phyloP scores from a whole-genome alignment of 352 stramenopile genomes.

The Albugo laibachii region DNA sequence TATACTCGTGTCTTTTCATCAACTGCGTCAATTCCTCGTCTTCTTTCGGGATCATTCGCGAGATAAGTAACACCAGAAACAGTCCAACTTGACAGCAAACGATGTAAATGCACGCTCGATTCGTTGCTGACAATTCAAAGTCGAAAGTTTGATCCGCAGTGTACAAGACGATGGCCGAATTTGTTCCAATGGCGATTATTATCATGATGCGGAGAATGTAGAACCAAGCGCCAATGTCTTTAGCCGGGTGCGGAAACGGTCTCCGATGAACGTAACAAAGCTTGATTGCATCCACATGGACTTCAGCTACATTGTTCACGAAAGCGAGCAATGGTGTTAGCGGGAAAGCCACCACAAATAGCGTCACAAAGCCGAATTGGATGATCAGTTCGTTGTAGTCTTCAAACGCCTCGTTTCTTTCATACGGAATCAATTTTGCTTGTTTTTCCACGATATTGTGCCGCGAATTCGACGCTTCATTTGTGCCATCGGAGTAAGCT shows the following conservation, averaged over 20 bases:
- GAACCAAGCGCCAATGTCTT: constrained; percentile 87
- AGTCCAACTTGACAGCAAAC: constrained; percentile 52
- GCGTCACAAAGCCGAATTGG: constrained; percentile 89
- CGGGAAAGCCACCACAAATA: constrained; percentile 88
- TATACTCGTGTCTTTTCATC: constrained; percentile 39
- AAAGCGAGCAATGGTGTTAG: constrained; percentile 81
- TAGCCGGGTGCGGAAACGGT: constrained; percentile 51
- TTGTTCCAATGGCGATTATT: constrained; percentile 58
- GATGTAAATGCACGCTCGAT: constrained; percentile 37
- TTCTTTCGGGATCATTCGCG: constrained; percentile 32
- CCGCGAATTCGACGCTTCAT: constrained; percentile 8
- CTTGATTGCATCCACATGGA: constrained; percentile 74
- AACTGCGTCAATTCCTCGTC: constrained; percentile 33
- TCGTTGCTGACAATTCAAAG: constrained; percentile 1
- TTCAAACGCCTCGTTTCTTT: constrained; percentile 62
- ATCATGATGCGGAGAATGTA: constrained; percentile 69
- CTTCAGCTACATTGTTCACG: constrained; percentile 81
- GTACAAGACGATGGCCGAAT: constrained; percentile 58
- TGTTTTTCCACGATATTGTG: constrained; percentile 78
- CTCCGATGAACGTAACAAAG: constrained; percentile 57
- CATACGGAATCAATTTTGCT: constrained; percentile 61
- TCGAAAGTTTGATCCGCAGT: constrained; percentile 46
- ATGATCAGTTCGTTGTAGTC: constrained; percentile 87
- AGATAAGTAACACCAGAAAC: constrained; percentile 36
- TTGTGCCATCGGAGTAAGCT: not conserved